These are phyloP conservation scores for Lentinula detonsa DNA, from an alignment of 768 basidiomycete genomes.

Conservation along the genomic window DNA sequence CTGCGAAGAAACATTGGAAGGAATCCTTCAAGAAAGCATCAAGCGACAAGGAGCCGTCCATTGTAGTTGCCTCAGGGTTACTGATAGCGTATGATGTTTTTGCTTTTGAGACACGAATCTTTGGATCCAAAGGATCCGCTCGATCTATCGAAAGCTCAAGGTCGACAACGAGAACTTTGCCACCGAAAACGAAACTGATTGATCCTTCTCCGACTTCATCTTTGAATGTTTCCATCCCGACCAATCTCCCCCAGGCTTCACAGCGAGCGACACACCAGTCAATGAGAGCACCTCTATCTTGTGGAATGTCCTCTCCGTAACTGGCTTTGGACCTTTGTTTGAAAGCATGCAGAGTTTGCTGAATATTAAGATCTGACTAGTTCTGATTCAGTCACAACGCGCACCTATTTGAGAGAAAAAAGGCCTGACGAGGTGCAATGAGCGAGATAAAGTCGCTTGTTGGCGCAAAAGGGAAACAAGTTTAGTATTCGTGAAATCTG, in stretches of 20 bases:
- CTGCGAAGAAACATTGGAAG: conserved; percentile 51
- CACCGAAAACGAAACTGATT: conserved; percentile 59
- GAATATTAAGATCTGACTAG: conserved; percentile 51
- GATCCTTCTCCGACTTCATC: conserved; percentile 49
- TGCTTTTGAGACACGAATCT: conserved; percentile 44
- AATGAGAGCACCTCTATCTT: conserved; percentile 35
- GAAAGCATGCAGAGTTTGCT: conserved; percentile 41
- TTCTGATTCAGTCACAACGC: conserved; percentile 12
- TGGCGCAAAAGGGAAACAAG: conserved; percentile 65
- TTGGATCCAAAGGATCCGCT: conserved; percentile 27
- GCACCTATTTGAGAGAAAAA: conserved; percentile 9
- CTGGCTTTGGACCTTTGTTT: conserved; percentile 37
- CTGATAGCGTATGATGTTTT: conserved; percentile 71
- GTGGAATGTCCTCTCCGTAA: conserved; percentile 63
- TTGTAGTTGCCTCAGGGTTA: conserved; percentile 33
- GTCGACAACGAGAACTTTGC: conserved; percentile 78
- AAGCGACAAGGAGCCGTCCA: conserved; percentile 47
- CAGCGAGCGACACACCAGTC: conserved; percentile 58
- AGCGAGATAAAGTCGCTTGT: conserved; percentile 45
- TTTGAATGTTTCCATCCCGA: conserved; percentile 71
- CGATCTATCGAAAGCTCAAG: conserved; percentile 54
- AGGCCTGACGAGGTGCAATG: conserved; percentile 45
- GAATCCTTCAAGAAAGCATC: conserved; percentile 57
- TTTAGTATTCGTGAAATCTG: conserved; percentile 56
- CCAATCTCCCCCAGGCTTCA: conserved; percentile 54